phyloP scores from a whole-genome alignment of 1,284 basidiomycete species.

The Schizophyllum amplum region DNA sequence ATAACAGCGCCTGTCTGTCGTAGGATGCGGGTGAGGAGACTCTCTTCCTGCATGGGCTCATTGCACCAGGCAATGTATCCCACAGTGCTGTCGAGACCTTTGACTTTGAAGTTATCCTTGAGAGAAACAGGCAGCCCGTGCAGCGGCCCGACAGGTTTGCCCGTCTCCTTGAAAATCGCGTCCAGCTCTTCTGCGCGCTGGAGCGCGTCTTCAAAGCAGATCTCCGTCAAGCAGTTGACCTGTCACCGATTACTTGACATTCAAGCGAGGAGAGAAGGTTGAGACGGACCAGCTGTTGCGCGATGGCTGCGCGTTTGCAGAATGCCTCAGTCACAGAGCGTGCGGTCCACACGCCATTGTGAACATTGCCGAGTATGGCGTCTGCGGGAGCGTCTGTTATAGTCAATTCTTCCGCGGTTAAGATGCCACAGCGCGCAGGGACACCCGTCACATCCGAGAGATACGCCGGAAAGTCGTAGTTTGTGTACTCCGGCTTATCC shows the following conservation, averaged over 20 bases:
- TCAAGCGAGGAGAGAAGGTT: background rate
- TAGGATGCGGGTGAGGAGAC: conserved; percentile 17
- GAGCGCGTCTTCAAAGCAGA: conserved; percentile 54
- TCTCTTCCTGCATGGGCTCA: conserved; percentile 16
- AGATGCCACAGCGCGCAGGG: conserved; percentile 50
- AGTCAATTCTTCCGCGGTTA: conserved; percentile 51
- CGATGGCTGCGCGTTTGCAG: conserved; percentile 72
- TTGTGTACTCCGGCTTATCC: background rate
- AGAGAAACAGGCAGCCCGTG: conserved; percentile 58
- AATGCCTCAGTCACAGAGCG: conserved; percentile 68
- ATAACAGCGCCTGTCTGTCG: conserved; percentile 26
- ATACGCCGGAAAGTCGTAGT: conserved; percentile 19
- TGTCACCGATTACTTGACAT: conserved; percentile 13
- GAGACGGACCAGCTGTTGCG: conserved; percentile 71
- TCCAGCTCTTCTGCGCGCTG: conserved; percentile 49
- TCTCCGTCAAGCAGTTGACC: conserved; percentile 58
- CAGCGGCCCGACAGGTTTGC: conserved; percentile 45
- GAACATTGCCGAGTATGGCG: conserved; percentile 38
- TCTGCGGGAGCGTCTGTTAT: conserved; percentile 54
- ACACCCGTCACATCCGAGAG: conserved; percentile 47
- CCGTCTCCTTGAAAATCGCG: conserved; percentile 36
- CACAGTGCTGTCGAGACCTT: conserved; percentile 55
- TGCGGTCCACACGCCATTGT: conserved; percentile 45
- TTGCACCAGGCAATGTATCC: conserved; percentile 13
- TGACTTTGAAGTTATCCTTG: conserved; percentile 56